These are phyloP conservation scores for Ceratobasidium papillatum DNA, from an alignment of 1,284 basidiomycete genomes.

Conservation along the genomic window DNA sequence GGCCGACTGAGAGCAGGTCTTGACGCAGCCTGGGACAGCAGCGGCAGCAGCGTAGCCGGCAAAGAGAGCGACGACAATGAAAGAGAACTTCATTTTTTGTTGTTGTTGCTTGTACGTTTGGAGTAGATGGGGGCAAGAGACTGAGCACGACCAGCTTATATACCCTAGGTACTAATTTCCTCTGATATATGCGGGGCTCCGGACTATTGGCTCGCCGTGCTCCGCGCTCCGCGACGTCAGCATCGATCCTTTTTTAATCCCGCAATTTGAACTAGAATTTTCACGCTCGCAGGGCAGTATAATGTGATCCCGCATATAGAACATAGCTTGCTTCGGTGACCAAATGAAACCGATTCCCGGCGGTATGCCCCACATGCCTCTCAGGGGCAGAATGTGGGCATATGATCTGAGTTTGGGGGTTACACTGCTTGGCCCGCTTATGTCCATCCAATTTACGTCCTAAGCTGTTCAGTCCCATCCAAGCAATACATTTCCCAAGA, in stretches of 20 bases:
- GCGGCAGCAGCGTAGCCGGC: not conserved
- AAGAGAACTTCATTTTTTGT: constrained; percentile 10
- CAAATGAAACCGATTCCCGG: not conserved
- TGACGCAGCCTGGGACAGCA: not conserved
- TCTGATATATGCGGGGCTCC: not conserved
- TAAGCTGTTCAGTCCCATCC: too few species aligned
- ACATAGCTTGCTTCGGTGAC: not conserved
- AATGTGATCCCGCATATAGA: not conserved
- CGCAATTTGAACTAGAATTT: not conserved
- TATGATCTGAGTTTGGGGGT: not conserved
- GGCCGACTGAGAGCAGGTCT: not conserved
- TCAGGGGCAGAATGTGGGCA: not conserved
- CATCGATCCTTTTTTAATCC: not conserved
- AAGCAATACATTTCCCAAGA: too few species aligned
- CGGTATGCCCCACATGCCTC: not conserved
- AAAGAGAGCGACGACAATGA: constrained; percentile 8
- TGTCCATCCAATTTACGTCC: not conserved
- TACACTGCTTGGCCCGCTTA: not conserved
- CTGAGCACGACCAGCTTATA: not conserved
- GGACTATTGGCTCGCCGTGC: not conserved
- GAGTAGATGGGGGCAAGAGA: not conserved
- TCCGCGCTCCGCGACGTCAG: not conserved
- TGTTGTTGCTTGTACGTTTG: too few species aligned
- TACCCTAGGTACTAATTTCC: not conserved
- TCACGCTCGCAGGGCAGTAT: not conserved